A percentile compares a stretch with the other conserved stretches of the same genome.
Evolutionary conservation across 805 yeast species (phyloP).

Genomic region (Ogataea nitratoaversa): DNA sequence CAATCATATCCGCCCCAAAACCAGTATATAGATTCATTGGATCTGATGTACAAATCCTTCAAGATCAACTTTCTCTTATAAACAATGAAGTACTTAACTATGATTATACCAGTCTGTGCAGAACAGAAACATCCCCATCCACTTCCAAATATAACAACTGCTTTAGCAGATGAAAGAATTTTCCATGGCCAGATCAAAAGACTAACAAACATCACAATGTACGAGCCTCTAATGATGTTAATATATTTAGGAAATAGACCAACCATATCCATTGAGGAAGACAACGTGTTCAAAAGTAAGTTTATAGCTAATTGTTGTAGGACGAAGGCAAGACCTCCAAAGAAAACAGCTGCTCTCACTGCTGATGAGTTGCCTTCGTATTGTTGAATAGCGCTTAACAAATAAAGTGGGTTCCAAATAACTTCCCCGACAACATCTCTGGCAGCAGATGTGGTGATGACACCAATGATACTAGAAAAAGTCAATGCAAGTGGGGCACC

Average conservation of each 20-base stretch:
- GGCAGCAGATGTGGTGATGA: constrained; percentile 52
- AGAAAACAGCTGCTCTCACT: constrained; percentile 47
- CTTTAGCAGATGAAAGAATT: constrained; percentile 32
- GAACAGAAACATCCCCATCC: constrained; percentile 73
- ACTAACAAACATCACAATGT: constrained; percentile 32
- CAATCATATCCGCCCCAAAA: constrained; percentile 34
- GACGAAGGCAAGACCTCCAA: constrained; percentile 35
- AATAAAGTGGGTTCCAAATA: constrained; percentile 46
- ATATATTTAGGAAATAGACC: constrained; percentile 42
- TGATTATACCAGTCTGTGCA: constrained; percentile 71
- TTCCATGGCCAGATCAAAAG: constrained; percentile 40
- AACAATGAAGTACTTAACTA: constrained; percentile 59
- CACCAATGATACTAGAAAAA: constrained; percentile 50
- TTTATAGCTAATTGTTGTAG: constrained; percentile 36
- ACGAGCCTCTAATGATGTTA: constrained; percentile 43
- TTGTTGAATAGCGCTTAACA: constrained; percentile 20
- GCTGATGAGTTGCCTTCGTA: constrained; percentile 33
- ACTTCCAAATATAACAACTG: constrained; percentile 46
- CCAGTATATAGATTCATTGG: constrained; percentile 43
- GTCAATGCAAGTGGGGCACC: constrained; percentile 43
- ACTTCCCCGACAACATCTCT: constrained; percentile 37
- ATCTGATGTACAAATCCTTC: constrained; percentile 53
- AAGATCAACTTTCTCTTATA: constrained; percentile 43
- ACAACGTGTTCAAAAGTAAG: constrained; percentile 35
- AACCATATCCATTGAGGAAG: constrained; percentile 49